Evolutionary conservation across 2,329 filamentous ascomycete species (phyloP), one percentile per base, ranked within the genome.

Genomic region (Neophaeococcomyces aloes): DNA sequence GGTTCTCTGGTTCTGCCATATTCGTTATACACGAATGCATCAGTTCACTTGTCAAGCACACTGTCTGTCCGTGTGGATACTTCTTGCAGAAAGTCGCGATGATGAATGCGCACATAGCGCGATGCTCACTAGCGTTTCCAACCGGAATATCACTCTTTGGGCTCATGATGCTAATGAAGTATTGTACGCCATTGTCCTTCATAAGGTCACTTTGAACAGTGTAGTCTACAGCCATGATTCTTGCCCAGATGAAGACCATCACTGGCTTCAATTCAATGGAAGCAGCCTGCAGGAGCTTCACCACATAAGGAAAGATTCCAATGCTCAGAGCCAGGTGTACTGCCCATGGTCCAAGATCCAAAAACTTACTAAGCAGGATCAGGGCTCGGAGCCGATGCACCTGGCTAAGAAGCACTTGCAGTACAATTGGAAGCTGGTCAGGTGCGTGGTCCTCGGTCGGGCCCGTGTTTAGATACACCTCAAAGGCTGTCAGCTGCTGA

Each of bases 211-310:
- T 80, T 62, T 98, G 91, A 58, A 91, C 95, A 1, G 85, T 86
- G 47, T 91, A 81, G 58, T 98, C 91, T 4, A 98, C 91, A 6
- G 91, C 91, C 51, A 98, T 77, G 33, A 98, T 86, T 38, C 91
- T 78, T 4, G 91, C 88, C 91, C 91, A 98, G 50, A 98, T 98
- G 63, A 96, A 98, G 4, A 98, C 88, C 91, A 98, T 96, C 48
- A 96, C 88, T 0, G 91, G 89, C 59, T 96, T 96, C 49, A 98
- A 68, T 62, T 98, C 91, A 36, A 86, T 77, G 0, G 91, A 91
- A 36, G 93, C 89, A 3, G 91, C 96, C 61, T 98, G 91, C 14
- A 98, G 70, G 19, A 98, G 71, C 65, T 98, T 98, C 27, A 98
- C 69, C n/a, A 98, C 91, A 59, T 98, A 98, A 0, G 91, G 91